Evolutionary conservation across 306 rosid genomes (phyloP).

Genomic region (Cucurbita maxima): DNA sequence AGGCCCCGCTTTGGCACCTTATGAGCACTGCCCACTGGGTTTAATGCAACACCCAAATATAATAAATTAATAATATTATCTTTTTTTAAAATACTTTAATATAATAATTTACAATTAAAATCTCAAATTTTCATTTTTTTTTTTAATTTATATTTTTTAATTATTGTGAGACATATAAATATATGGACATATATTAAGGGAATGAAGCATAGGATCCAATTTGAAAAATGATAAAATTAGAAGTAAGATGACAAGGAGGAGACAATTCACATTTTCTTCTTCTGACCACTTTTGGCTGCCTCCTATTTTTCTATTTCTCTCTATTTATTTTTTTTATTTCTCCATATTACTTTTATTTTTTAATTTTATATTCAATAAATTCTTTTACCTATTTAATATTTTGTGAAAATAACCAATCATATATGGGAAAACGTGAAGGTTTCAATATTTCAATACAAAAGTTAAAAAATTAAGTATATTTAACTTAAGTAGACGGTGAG

Average conservation of each 20-base stretch:
- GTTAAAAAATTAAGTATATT: too few relatives aligned
- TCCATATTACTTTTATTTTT: not conserved
- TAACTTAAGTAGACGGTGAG: too few relatives aligned
- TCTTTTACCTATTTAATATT: too few relatives aligned
- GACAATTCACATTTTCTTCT: not conserved
- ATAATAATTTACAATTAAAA: too few relatives aligned
- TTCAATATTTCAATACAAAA: too few relatives aligned
- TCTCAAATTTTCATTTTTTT: too few relatives aligned
- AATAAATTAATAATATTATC: not conserved
- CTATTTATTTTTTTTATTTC: not conserved
- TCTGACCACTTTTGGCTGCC: conserved; percentile 5
- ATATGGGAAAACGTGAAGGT: too few relatives aligned
- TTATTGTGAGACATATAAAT: too few relatives aligned
- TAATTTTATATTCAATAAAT: not conserved
- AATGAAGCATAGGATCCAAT: conserved; percentile 6
- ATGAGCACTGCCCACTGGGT: not conserved
- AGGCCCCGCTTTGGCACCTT: conserved; percentile 11
- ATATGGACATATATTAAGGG: not conserved
- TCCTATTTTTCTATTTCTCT: not conserved
- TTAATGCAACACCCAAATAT: not conserved
- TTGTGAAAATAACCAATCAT: too few relatives aligned
- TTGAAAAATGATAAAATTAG: not conserved
- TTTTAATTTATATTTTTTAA: too few relatives aligned
- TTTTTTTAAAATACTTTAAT: too few relatives aligned
- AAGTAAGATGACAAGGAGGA: not conserved